A percentile compares a stretch with the other conserved stretches of the same genome.
These are phyloP conservation scores for Gaultheria prostrata DNA, from an alignment of 148 eudicot species.

Conservation along the genomic window DNA sequence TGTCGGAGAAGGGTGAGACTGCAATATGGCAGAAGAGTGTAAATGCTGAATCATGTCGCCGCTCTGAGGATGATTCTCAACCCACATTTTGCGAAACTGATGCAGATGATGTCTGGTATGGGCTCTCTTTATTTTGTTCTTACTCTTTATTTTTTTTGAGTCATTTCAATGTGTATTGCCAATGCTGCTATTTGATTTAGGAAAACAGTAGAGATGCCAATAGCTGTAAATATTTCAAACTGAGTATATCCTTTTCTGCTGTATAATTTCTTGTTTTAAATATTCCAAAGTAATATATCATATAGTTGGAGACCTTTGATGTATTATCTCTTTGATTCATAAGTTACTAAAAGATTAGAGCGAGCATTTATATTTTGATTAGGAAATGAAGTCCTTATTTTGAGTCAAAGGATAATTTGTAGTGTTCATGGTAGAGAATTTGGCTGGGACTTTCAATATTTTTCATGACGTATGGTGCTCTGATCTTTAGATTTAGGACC, in stretches of 20 bases:
- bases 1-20: slow-evolving; percentile 72
- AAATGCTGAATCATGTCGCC: slow-evolving; percentile 59
- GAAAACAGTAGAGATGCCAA: not conserved
- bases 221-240: not conserved
- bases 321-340: not conserved
- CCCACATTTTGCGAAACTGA: slow-evolving; percentile 54
- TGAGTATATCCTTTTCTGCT: not conserved
- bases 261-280: not conserved
- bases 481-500: not conserved
- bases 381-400: not conserved
- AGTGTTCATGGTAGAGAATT: not conserved
- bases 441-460: not conserved
- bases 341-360: not conserved
- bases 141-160: not conserved
- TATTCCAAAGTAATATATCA: not conserved
- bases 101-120: slow-evolving; percentile 85
- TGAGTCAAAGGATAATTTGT: not conserved
- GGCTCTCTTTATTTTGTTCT: not conserved
- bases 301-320: not conserved
- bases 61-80: slow-evolving; percentile 45
- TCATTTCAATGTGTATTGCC: not conserved
- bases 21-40: slow-evolving; percentile 81
- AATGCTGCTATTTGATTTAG: not conserved
- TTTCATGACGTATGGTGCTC: not conserved
- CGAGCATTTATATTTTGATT: not conserved